Evolutionary conservation across 192 early-diverging fungal species (phyloP).

Genomic region (Backusella sp.): DNA sequence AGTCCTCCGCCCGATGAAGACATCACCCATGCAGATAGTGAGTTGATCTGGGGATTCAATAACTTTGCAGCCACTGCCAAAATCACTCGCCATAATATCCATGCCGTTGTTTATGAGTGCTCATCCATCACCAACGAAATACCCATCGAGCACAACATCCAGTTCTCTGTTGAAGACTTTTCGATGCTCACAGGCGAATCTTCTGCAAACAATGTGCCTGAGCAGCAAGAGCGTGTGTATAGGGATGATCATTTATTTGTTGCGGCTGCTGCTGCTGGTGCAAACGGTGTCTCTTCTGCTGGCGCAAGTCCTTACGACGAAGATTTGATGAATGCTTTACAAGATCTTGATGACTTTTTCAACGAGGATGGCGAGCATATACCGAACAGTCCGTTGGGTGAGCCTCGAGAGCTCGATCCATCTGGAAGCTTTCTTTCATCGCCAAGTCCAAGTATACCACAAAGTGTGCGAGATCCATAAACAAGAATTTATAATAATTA

Average conservation of each 20-base stretch:
- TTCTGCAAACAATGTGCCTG: neutral
- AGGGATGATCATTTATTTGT: neutral
- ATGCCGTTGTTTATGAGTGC: slow-evolving; percentile 44
- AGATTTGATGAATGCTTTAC: slow-evolving; percentile 40
- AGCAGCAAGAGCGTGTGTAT: slow-evolving; percentile 3
- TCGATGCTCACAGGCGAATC: slow-evolving; percentile 27
- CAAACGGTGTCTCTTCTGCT: neutral
- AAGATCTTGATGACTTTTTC: slow-evolving; percentile 47
- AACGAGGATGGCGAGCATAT: slow-evolving; percentile 35
- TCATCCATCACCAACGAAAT: slow-evolving; percentile 32
- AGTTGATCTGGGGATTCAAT: slow-evolving; percentile 34
- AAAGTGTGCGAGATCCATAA: slow-evolving; percentile 11
- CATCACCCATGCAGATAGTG: slow-evolving; percentile 13
- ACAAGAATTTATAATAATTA: neutral
- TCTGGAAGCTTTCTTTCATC: neutral
- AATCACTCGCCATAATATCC: slow-evolving; percentile 43
- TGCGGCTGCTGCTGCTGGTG: neutral
- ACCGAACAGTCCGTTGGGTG: neutral
- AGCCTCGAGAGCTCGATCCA: neutral
- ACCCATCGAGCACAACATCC: slow-evolving; percentile 34
- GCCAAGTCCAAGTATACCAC: neutral
- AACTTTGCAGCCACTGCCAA: slow-evolving; percentile 22
- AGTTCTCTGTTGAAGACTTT: slow-evolving; percentile 38
- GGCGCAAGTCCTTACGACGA: slow-evolving; percentile 16
- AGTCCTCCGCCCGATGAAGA: slow-evolving; percentile 12